These are phyloP conservation scores for Sphagnum contortum DNA, from an alignment of 225 moss, liverwort and hornwort species.

Conservation along the genomic window DNA sequence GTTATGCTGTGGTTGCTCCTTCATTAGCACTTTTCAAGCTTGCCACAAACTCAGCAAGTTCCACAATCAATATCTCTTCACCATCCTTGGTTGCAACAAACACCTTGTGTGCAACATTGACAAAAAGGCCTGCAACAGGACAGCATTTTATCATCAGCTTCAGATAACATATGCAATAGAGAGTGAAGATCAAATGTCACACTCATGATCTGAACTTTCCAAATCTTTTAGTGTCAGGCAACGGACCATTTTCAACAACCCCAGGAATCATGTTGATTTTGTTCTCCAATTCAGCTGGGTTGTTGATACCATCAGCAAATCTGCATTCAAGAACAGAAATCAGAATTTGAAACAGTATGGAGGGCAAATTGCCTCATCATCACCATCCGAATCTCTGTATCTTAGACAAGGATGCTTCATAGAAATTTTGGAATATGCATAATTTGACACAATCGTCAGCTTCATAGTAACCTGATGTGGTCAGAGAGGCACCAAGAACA, in stretches of 20 bases:
- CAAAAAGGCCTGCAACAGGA: conserved; percentile 42
- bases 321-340: conserved; percentile 8
- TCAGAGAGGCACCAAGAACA: too few species aligned
- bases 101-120: conserved; percentile 65
- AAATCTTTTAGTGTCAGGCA: neutral
- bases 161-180: too few species aligned
- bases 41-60: conserved; percentile 83
- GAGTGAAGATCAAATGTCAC: neutral
- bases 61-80: conserved; percentile 70
- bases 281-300: conserved; percentile 54
- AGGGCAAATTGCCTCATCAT: too few species aligned
- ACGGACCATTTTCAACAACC: conserved; percentile 72
- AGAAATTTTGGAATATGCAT: too few species aligned
- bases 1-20: neutral
- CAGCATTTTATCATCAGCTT: too few species aligned
- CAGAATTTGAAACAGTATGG: too few species aligned
- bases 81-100: conserved; percentile 74
- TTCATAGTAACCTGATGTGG: too few species aligned
- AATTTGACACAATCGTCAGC: too few species aligned
- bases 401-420: too few species aligned
- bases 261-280: conserved; percentile 90
- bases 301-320: conserved; percentile 70
- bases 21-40: conserved; percentile 65
- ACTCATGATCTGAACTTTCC: neutral
- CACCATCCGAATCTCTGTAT: too few species aligned